Evolutionary conservation across 768 basidiomycete species (phyloP).

Genomic region (Trametes cingulata): DNA sequence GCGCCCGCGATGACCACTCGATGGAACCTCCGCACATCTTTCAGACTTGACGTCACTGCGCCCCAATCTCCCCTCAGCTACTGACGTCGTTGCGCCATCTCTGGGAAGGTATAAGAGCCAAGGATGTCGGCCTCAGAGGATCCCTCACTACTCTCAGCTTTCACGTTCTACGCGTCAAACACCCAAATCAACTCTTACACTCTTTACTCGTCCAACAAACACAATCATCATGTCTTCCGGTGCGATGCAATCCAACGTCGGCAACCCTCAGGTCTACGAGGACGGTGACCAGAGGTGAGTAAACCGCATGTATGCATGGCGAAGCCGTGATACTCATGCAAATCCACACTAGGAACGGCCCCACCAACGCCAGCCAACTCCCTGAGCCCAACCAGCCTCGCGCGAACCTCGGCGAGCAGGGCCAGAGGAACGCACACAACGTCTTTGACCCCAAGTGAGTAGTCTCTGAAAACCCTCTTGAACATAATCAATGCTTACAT

Average conservation of each 20-base stretch:
- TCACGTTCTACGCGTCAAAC: background rate
- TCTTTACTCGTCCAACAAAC: background rate
- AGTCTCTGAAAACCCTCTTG: background rate
- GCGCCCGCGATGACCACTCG: too few species aligned
- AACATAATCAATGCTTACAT: background rate
- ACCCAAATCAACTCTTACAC: background rate
- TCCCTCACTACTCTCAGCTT: background rate
- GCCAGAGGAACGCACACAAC: slow-evolving; percentile 38
- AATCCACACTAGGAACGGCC: background rate
- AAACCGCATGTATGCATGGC: too few species aligned
- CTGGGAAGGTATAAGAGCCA: background rate
- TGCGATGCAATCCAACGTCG: slow-evolving; percentile 53
- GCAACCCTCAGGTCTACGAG: slow-evolving; percentile 49
- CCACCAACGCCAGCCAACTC: background rate
- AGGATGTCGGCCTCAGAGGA: background rate
- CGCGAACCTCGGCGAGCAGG: slow-evolving; percentile 32
- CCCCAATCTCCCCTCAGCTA: background rate
- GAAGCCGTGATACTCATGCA: too few species aligned
- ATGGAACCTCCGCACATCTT: background rate
- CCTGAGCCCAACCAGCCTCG: slow-evolving; percentile 17
- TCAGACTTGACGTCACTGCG: slow-evolving; percentile 11
- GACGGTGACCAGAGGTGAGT: slow-evolving; percentile 50
- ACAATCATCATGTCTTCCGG: slow-evolving; percentile 24
- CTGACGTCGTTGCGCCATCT: slow-evolving; percentile 19
- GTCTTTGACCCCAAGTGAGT: slow-evolving; percentile 45